These are phyloP conservation scores for Suillus subluteus DNA, from an alignment of 768 basidiomycete species.

Conservation along the genomic window DNA sequence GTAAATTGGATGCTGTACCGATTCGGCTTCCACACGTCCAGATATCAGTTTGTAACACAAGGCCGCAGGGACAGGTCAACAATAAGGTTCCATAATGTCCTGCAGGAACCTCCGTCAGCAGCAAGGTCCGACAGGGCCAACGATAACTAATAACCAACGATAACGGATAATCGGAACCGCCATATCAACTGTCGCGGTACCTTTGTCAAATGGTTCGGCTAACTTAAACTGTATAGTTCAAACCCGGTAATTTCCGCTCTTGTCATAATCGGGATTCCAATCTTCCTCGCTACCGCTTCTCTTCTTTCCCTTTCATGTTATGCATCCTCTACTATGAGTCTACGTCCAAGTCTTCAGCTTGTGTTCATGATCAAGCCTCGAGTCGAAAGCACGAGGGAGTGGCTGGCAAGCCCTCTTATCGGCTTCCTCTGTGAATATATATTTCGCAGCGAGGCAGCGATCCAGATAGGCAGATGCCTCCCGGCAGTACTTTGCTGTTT, in stretches of 20 bases:
- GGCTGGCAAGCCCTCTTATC: conserved; percentile 10
- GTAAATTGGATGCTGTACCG: neutral
- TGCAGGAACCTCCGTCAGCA: neutral
- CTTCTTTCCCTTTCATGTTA: conserved; percentile 6
- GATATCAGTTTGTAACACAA: neutral
- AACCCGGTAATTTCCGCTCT: neutral
- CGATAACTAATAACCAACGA: neutral
- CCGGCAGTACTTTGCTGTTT: neutral
- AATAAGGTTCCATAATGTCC: neutral
- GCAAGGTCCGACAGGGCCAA: neutral
- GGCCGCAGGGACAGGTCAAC: neutral
- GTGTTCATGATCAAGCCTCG: conserved; percentile 13
- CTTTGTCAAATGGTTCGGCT: neutral
- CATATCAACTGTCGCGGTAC: too few species aligned
- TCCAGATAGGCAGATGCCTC: conserved; percentile 17
- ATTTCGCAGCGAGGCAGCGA: conserved; percentile 11
- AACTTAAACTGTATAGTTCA: neutral
- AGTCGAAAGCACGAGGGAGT: conserved; percentile 19
- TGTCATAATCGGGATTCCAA: conserved; percentile 1
- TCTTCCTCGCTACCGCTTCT: neutral
- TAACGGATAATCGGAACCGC: neutral
- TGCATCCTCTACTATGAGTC: neutral
- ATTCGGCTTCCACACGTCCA: neutral
- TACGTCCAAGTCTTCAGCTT: neutral
- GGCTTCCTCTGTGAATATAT: conserved; percentile 12